These are phyloP conservation scores for Limnanthes douglasii DNA, from an alignment of 345 rosid species.

Conservation along the genomic window DNA sequence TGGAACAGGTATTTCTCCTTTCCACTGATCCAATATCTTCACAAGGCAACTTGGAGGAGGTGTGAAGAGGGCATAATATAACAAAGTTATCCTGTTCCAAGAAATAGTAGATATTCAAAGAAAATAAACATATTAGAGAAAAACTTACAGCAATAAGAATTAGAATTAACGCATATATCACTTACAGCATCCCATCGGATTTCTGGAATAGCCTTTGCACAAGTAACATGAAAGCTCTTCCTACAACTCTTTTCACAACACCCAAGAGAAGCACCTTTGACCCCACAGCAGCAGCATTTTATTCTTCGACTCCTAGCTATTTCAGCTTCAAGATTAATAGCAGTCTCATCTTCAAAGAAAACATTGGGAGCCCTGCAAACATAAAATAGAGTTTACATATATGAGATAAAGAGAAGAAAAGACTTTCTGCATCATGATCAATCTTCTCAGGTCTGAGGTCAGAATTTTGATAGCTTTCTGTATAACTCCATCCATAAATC, in stretches of 20 bases:
- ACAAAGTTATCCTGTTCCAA: slow-evolving; percentile 64
- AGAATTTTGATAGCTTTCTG: neutral
- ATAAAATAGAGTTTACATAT: too few relatives aligned
- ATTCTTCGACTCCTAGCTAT: slow-evolving; percentile 68
- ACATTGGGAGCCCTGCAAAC: slow-evolving; percentile 85
- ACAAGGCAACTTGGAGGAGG: slow-evolving; percentile 51
- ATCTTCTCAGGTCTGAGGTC: neutral
- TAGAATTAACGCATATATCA: slow-evolving; percentile 1
- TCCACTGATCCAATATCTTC: slow-evolving; percentile 22
- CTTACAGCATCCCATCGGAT: slow-evolving; percentile 91
- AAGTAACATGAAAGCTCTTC: slow-evolving; percentile 61
- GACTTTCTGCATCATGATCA: too few relatives aligned
- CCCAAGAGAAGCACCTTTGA: slow-evolving; percentile 94
- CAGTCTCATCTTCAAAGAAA: slow-evolving; percentile 49
- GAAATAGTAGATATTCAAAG: slow-evolving; percentile 1
- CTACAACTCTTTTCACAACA: slow-evolving; percentile 69
- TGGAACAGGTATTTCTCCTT: slow-evolving; percentile 15
- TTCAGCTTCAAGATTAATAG: slow-evolving; percentile 76
- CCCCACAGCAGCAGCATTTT: slow-evolving; percentile 63
- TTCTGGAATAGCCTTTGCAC: slow-evolving; percentile 53
- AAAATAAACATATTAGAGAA: neutral
- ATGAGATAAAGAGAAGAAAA: neutral
- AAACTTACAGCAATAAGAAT: neutral
- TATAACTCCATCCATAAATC: neutral
- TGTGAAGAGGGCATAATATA: slow-evolving; percentile 67